Evolutionary conservation across 179 eudicot genomes (phyloP).

Genomic region (Beta lomatogona): DNA sequence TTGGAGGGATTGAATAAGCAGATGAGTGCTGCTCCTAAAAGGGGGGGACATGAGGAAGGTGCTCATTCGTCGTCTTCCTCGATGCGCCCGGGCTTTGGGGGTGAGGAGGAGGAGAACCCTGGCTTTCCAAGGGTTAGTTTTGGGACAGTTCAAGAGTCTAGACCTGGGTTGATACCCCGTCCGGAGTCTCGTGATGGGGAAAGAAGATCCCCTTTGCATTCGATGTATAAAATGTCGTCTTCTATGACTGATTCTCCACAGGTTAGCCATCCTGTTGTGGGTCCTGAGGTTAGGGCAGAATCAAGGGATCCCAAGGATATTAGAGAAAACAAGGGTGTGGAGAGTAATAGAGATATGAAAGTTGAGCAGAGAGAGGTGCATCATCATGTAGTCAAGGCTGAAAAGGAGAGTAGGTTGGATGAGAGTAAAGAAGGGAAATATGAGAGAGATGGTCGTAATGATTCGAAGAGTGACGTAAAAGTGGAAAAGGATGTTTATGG

Average conservation of each 20-base stretch:
- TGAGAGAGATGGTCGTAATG: constrained; percentile 49
- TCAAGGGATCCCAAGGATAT: constrained; percentile 52
- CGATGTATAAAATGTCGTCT: constrained; percentile 53
- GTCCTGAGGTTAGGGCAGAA: constrained; percentile 57
- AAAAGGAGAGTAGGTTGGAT: constrained; percentile 52
- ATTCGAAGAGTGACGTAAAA: constrained; percentile 57
- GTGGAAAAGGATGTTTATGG: constrained; percentile 59
- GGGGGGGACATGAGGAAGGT: constrained; percentile 45
- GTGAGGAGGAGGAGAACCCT: constrained; percentile 35
- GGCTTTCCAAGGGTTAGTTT: constrained; percentile 26
- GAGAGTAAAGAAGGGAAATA: constrained; percentile 58
- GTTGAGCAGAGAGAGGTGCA: constrained; percentile 41
- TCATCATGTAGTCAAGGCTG: constrained; percentile 53
- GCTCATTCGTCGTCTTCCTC: constrained; percentile 38
- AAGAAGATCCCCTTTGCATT: constrained; percentile 55
- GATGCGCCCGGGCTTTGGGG: constrained; percentile 25
- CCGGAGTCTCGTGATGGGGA: constrained; percentile 50
- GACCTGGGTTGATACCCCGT: constrained; percentile 54
- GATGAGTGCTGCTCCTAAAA: constrained; percentile 41
- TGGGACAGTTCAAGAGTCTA: constrained; percentile 44
- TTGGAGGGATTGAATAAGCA: constrained; percentile 15
- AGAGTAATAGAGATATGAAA: constrained; percentile 46
- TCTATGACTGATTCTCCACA: constrained; percentile 45
- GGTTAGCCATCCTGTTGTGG: constrained; percentile 41
- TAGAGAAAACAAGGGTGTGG: constrained; percentile 55